Evolutionary conservation across 495 filamentous ascomycete genomes (phyloP).

Genomic region (Echria macrotheca): DNA sequence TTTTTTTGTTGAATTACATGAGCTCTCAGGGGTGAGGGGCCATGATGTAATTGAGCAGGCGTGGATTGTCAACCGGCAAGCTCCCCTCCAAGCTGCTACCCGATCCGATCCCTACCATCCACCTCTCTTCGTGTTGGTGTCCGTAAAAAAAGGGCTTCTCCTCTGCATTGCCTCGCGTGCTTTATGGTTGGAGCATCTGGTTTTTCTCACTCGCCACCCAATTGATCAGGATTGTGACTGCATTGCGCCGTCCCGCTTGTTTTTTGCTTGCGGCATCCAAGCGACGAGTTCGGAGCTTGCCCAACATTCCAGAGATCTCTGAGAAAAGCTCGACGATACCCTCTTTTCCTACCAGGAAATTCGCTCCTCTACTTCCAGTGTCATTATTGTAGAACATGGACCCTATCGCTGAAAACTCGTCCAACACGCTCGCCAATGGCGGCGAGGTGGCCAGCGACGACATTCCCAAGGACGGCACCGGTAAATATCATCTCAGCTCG

Average conservation of each 20-base stretch:
- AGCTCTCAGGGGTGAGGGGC: background rate
- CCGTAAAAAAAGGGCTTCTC: background rate
- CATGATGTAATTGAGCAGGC: constrained; percentile 32
- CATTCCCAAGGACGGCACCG: constrained; percentile 44
- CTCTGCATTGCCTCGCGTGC: too few relatives aligned
- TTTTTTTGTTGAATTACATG: constrained; percentile 16
- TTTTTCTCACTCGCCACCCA: background rate
- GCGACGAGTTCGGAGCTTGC: too few relatives aligned
- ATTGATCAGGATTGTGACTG: background rate
- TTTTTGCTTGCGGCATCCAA: constrained; percentile 5
- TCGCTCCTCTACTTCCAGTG: too few relatives aligned
- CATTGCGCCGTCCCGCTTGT: background rate
- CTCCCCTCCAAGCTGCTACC: constrained; percentile 9
- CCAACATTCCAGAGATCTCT: too few relatives aligned
- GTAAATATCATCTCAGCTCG: constrained; percentile 19
- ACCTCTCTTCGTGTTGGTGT: constrained; percentile 4
- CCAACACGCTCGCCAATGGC: constrained; percentile 31
- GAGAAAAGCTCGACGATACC: too few relatives aligned
- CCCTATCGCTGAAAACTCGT: constrained; percentile 31
- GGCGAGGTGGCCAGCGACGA: constrained; percentile 27
- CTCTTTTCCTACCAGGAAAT: too few relatives aligned
- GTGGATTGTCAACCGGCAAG: constrained; percentile 3
- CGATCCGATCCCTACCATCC: constrained; percentile 7
- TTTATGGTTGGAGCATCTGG: too few relatives aligned
- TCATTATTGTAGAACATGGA: too few relatives aligned